Conservation (phyloP, 2,329 filamentous ascomycete genomes). For the Ramularia collo-cygni region DNA sequence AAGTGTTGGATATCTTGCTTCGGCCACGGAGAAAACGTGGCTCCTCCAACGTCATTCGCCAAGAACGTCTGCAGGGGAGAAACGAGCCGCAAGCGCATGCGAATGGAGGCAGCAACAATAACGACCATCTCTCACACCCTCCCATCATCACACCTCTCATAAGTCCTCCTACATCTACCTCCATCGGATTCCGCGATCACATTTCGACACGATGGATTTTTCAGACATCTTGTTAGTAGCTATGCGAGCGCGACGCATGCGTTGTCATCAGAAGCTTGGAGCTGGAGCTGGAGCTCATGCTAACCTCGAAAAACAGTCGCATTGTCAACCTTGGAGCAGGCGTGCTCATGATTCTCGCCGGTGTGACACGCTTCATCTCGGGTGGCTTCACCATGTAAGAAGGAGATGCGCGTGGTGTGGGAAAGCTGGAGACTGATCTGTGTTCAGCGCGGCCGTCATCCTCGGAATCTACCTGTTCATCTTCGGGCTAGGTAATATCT, state of each 20-base stretch:
- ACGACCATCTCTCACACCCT: too few species aligned
- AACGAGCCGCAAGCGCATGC: too few species aligned
- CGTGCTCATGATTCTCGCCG: slow-evolving; percentile 80
- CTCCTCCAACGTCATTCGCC: too few species aligned
- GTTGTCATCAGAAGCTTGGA: slow-evolving; percentile 1
- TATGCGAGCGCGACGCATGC: background rate
- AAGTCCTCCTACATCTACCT: too few species aligned
- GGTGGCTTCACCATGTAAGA: slow-evolving; percentile 47
- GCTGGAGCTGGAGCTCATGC: slow-evolving; percentile 9
- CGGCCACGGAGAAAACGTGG: too few species aligned
- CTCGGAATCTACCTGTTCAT: slow-evolving; percentile 82
- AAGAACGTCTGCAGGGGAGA: too few species aligned
- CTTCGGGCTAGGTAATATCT: slow-evolving; percentile 72
- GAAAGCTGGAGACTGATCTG: too few species aligned
- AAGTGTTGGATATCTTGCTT: too few species aligned
- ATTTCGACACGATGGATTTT: slow-evolving; percentile 64
- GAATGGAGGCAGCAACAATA: too few species aligned
- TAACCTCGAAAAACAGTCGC: slow-evolving; percentile 53
- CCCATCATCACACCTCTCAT: too few species aligned
- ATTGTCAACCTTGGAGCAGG: slow-evolving; percentile 88
- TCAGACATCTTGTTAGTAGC: slow-evolving; percentile 78
- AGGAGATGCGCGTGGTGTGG: too few species aligned
- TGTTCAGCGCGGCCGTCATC: slow-evolving; percentile 60
- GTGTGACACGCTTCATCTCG: slow-evolving; percentile 64
- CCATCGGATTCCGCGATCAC: background rate